These are phyloP conservation scores for Podospora pseudocomata DNA, from an alignment of 495 filamentous ascomycete genomes.

Conservation along the genomic window DNA sequence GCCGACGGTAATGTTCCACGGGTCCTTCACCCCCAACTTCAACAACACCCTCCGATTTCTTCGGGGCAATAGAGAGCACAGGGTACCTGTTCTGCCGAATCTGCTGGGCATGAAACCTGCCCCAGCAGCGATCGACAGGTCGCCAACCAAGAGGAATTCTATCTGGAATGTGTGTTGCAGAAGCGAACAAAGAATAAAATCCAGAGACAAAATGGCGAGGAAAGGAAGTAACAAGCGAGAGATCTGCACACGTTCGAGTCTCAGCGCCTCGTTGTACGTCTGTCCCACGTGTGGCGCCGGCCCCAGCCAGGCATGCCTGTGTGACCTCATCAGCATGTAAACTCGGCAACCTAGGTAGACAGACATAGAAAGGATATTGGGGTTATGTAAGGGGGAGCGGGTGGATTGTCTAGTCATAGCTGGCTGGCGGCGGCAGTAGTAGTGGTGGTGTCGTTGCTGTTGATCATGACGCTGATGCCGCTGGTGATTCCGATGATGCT, in stretches of 20 bases:
- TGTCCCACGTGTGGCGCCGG: not conserved
- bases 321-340: not conserved
- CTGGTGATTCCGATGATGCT: not conserved
- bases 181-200: not conserved
- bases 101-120: conserved; percentile 8
- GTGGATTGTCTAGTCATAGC: too few relatives aligned
- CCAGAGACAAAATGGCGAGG: not conserved
- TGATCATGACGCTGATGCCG: not conserved
- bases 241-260: conserved; percentile 5
- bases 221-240: conserved; percentile 10
- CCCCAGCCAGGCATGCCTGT: not conserved
- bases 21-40: not conserved
- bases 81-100: too few relatives aligned
- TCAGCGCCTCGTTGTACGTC: not conserved
- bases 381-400: too few relatives aligned
- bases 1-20: conserved; percentile 9
- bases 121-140: conserved; percentile 16
- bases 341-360: not conserved
- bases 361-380: too few relatives aligned
- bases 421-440: too few relatives aligned
- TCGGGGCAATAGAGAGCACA: not conserved
- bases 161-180: not conserved
- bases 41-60: not conserved
- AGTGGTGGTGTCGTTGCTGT: not conserved
- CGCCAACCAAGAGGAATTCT: conserved; percentile 9